phyloP scores from a whole-genome alignment of 805 yeast genomes.

The Candida tallmaniae region DNA sequence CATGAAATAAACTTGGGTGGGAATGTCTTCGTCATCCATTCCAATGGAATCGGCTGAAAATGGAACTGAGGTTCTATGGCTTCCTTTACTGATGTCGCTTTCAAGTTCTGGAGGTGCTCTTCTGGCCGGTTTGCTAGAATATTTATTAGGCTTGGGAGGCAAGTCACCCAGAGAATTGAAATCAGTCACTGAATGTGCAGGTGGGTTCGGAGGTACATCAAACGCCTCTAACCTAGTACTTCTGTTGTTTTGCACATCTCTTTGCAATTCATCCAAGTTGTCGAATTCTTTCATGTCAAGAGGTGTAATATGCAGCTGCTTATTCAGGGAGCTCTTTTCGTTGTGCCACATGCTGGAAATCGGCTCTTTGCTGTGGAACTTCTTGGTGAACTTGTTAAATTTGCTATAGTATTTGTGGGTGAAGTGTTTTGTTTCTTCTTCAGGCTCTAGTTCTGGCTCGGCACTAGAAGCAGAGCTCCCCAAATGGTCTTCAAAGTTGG shows the following conservation, averaged over 20 bases:
- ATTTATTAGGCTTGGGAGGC: constrained; percentile 4
- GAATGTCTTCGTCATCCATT: constrained; percentile 21
- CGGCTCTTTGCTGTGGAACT: constrained; percentile 33
- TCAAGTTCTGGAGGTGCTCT: constrained; percentile 19
- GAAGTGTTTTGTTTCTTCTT: constrained; percentile 8
- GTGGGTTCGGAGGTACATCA: constrained; percentile 12
- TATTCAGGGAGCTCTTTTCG: constrained; percentile 3
- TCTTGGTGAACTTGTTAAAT: constrained; percentile 27
- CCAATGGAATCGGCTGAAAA: constrained; percentile 43
- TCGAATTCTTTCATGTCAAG: constrained; percentile 12
- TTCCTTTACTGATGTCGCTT: neutral
- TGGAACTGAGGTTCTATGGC: constrained; percentile 22
- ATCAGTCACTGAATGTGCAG: constrained; percentile 9
- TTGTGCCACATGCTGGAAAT: constrained; percentile 16
- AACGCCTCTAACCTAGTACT: constrained; percentile 3
- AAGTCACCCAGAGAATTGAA: constrained; percentile 5
- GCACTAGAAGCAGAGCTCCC: constrained; percentile 9
- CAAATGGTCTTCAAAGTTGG: constrained; percentile 2
- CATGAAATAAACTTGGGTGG: constrained; percentile 33
- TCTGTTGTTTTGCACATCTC: constrained; percentile 11
- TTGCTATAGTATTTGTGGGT: constrained; percentile 22
- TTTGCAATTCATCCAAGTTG: constrained; percentile 11
- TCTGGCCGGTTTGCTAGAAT: constrained; percentile 1
- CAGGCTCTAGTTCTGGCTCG: constrained; percentile 5
- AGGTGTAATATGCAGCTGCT: constrained; percentile 9